Evolutionary conservation across 805 yeast genomes (phyloP), one percentile per base, ranked within the genome.

Genomic region (Starmerella potacharoeniae): DNA sequence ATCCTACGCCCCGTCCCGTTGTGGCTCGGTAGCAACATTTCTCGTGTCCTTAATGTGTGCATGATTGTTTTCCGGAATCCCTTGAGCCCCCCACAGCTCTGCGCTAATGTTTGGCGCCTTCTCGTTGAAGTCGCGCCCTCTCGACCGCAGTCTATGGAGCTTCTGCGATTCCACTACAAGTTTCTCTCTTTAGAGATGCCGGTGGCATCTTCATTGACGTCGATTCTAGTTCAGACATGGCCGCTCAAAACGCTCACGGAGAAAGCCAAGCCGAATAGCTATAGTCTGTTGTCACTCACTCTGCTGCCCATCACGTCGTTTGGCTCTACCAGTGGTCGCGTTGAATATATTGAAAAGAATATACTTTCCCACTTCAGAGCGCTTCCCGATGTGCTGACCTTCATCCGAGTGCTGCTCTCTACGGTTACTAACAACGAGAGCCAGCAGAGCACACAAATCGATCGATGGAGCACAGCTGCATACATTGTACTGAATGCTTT

Each of bases 381-480:
- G 11, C 31, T 17, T 8, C 8, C 13, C 5, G 49, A 46, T 17
- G 8, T 33, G 14, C 14, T 33, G 5, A 10, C 40, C n/a, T 30
- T 46, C n/a, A 16, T 46, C 17, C 41, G 49, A 6, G 40, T 34
- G 34, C 9, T 46, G 16, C 31, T 33, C 13, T 9, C 40, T 1
- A 46, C 49, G 5, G 49, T 46, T 2, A 34, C 40, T 33, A 46
- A 46, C 35, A 46, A 46, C 30, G 49, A 46, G 31, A 46, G 49
- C 10, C 49, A 46, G 16, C 49, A 46, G n/a, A 46, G 49, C 49
- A 7, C 49, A 34, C 49, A 46, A 31, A 5, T 46, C 5, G 39
- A 33, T 17, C 7, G 49, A 31, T 46, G 49, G 49, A 46, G 39
- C 16, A 46, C 49, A 4, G 49, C 16, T 6, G 40, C 49, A 34